These are phyloP conservation scores for Pascua sp. DNA, from an alignment of 1,284 basidiomycete species.

Conservation along the genomic window DNA sequence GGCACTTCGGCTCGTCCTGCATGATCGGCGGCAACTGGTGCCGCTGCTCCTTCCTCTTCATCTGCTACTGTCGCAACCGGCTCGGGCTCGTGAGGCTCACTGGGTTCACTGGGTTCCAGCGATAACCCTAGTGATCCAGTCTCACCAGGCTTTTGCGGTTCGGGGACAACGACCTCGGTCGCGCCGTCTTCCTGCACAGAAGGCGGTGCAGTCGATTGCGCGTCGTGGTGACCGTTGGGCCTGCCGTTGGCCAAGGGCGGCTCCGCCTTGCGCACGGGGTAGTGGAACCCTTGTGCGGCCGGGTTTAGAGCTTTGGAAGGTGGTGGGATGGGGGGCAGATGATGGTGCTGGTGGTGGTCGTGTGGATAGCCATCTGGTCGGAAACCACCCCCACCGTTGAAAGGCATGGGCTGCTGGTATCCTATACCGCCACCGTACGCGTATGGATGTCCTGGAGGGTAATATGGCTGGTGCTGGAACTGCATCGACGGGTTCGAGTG, in stretches of 20 bases:
- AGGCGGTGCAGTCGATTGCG: neutral
- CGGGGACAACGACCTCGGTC: slow-evolving; percentile 8
- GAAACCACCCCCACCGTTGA: slow-evolving; percentile 8
- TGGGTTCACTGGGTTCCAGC: slow-evolving; percentile 2
- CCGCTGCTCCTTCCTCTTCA: neutral
- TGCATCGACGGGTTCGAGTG: slow-evolving; percentile 5
- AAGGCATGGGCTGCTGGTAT: slow-evolving; percentile 23
- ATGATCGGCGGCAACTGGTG: neutral
- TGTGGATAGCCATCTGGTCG: slow-evolving; percentile 12
- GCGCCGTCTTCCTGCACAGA: neutral
- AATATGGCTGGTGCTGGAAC: slow-evolving; percentile 17
- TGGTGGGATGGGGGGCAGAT: slow-evolving; percentile 9
- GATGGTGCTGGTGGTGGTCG: slow-evolving; percentile 6
- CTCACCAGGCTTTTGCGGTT: slow-evolving; percentile 3
- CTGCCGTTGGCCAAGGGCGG: slow-evolving; percentile 3
- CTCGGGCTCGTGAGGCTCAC: neutral
- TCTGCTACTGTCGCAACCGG: neutral
- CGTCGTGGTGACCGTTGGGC: slow-evolving; percentile 1
- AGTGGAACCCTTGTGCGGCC: slow-evolving; percentile 42
- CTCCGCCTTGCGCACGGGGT: slow-evolving; percentile 8
- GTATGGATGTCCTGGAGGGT: slow-evolving; percentile 43
- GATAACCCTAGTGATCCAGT: slow-evolving; percentile 16
- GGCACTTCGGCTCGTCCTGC: neutral
- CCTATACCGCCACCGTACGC: slow-evolving; percentile 41
- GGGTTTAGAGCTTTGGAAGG: slow-evolving; percentile 36